Conservation (phyloP, 257 asterid species). For the Nicotiana paniculata region DNA sequence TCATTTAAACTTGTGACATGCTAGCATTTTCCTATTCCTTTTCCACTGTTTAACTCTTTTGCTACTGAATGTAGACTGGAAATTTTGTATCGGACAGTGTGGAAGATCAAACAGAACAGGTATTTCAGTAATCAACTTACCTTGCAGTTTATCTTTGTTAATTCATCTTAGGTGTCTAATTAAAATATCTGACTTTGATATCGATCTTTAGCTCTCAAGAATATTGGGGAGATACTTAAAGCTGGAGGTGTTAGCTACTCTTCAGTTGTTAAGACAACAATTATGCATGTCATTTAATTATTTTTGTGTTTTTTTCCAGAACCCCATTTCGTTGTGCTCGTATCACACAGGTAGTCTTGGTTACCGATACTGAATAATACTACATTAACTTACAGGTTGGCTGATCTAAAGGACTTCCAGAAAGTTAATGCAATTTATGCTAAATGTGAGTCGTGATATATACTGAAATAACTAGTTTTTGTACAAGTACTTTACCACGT, state of each 20-base stretch:
- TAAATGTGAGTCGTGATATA: constrained; percentile 54
- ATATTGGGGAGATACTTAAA: constrained; percentile 93
- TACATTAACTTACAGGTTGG: constrained; percentile 58
- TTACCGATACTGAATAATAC: constrained; percentile 12
- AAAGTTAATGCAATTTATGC: constrained; percentile 85
- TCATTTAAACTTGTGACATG: neutral
- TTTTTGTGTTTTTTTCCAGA: neutral
- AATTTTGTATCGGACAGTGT: constrained; percentile 65
- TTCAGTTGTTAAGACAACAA: constrained; percentile 93
- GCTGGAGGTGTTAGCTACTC: constrained; percentile 85
- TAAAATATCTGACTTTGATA: constrained; percentile 8
- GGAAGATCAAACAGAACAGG: constrained; percentile 98
- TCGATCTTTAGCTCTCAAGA: constrained; percentile 56
- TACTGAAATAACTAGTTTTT: neutral
- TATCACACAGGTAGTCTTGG: neutral
- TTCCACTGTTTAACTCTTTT: neutral
- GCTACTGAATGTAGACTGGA: constrained; percentile 57
- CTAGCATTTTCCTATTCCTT: neutral
- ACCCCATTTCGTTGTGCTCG: neutral
- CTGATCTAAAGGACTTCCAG: constrained; percentile 91
- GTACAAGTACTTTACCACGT: neutral
- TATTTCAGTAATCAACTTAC: constrained; percentile 4
- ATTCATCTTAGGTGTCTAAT: neutral
- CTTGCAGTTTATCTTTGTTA: neutral
- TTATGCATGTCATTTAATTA: constrained; percentile 46